These are phyloP conservation scores for Rubroboletus satanas DNA, from an alignment of 768 basidiomycete species.

Conservation along the genomic window DNA sequence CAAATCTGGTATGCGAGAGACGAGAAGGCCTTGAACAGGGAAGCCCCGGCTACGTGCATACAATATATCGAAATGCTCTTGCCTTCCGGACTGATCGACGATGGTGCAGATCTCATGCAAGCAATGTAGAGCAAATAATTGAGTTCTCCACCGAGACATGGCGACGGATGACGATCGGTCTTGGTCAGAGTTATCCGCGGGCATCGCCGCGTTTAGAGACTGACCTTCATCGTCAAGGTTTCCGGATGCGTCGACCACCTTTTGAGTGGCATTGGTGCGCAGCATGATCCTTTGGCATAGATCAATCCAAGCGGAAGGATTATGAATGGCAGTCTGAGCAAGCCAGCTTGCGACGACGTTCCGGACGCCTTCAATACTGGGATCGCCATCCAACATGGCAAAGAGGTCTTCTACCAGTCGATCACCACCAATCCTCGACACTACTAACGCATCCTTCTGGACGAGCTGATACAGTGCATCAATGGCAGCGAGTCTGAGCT, in stretches of 20 bases:
- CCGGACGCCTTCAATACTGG: constrained; percentile 88
- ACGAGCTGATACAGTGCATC: constrained; percentile 96
- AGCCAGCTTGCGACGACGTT: constrained; percentile 94
- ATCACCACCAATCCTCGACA: constrained; percentile 94
- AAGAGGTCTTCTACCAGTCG: constrained; percentile 92
- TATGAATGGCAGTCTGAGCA: constrained; percentile 86
- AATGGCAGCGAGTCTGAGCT: constrained; percentile 90
- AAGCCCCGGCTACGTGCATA: constrained; percentile 63
- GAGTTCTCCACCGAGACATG: constrained; percentile 93
- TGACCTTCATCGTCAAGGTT: constrained; percentile 90
- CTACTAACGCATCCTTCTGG: constrained; percentile 86
- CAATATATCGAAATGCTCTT: constrained; percentile 79
- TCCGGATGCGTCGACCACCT: constrained; percentile 57
- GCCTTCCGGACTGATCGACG: constrained; percentile 65
- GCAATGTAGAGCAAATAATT: constrained; percentile 90
- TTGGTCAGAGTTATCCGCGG: constrained; percentile 27
- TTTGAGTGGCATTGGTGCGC: constrained; percentile 81
- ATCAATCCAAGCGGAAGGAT: constrained; percentile 97
- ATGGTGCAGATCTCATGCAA: constrained; percentile 83
- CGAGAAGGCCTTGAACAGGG: constrained; percentile 59
- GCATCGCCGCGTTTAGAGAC: constrained; percentile 67
- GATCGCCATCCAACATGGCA: constrained; percentile 91
- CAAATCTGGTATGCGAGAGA: constrained; percentile 84
- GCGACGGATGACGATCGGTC: constrained; percentile 36
- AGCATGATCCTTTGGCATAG: constrained; percentile 97